Conservation (phyloP, 2,329 filamentous ascomycete species). For the Ascosphaera acerosa region DNA sequence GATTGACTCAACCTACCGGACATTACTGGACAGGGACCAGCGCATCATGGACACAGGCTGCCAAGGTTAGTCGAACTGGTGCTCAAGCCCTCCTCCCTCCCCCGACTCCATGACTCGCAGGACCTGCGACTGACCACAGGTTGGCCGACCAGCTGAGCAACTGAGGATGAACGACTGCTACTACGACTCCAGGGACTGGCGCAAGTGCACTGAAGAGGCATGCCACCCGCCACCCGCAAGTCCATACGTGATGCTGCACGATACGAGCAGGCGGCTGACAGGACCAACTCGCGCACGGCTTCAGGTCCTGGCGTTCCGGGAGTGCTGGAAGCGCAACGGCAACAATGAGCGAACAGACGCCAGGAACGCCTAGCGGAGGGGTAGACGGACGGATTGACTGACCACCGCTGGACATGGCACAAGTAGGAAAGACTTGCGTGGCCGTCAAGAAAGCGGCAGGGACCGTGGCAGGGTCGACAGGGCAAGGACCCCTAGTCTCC, state of each 20-base stretch:
- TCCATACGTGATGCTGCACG: too few relatives aligned
- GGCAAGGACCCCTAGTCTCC: too few relatives aligned
- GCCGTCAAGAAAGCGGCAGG: too few relatives aligned
- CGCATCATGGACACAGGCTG: slow-evolving; percentile 93
- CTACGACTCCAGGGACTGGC: slow-evolving; percentile 89
- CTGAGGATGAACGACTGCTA: slow-evolving; percentile 83
- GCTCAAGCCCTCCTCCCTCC: neutral
- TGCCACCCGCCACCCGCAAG: slow-evolving; percentile 19
- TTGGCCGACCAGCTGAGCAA: slow-evolving; percentile 44
- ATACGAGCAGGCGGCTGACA: neutral
- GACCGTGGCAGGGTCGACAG: too few relatives aligned
- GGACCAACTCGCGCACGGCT: slow-evolving; percentile 1
- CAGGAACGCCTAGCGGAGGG: slow-evolving; percentile 49
- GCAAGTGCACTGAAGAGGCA: slow-evolving; percentile 68
- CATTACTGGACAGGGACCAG: slow-evolving; percentile 48
- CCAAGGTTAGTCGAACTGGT: slow-evolving; percentile 33
- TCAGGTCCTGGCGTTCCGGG: slow-evolving; percentile 71
- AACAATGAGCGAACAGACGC: slow-evolving; percentile 62
- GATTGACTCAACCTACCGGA: slow-evolving; percentile 5
- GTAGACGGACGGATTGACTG: too few relatives aligned
- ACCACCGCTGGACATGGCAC: too few relatives aligned
- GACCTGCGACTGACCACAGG: neutral
- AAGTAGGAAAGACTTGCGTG: too few relatives aligned
- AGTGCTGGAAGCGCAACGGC: slow-evolving; percentile 75
- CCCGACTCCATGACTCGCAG: slow-evolving; percentile 1